These are phyloP conservation scores for Groenewaldozyma tartarivorans DNA, from an alignment of 805 yeast genomes.

Conservation along the genomic window DNA sequence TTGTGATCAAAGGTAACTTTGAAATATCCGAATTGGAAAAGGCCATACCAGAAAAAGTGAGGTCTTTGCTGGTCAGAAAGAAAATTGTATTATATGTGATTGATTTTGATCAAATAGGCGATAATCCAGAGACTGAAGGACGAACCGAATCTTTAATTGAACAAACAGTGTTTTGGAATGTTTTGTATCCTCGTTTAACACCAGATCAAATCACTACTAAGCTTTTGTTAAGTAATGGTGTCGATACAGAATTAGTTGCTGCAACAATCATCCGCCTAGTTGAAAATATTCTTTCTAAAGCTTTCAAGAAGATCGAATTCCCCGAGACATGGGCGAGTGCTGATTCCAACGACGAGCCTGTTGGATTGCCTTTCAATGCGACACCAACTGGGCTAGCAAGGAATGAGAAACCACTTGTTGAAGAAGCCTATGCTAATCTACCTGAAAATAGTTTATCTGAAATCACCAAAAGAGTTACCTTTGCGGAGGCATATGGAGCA, in stretches of 20 bases:
- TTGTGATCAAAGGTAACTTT: slow-evolving; percentile 33
- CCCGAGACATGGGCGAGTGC: slow-evolving; percentile 29
- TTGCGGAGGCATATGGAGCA: slow-evolving; percentile 68
- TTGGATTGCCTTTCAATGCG: slow-evolving; percentile 14
- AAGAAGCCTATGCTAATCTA: slow-evolving; percentile 22
- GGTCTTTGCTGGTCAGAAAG: slow-evolving; percentile 43
- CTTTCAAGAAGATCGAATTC: slow-evolving; percentile 28
- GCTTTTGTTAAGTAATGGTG: slow-evolving; percentile 71
- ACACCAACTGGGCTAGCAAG: slow-evolving; percentile 19
- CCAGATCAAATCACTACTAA: slow-evolving; percentile 59
- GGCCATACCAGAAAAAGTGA: slow-evolving; percentile 44
- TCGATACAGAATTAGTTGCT: slow-evolving; percentile 69
- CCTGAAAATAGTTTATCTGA: slow-evolving; percentile 40
- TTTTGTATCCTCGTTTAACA: slow-evolving; percentile 51
- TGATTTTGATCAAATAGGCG: slow-evolving; percentile 56
- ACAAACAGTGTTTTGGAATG: slow-evolving; percentile 75
- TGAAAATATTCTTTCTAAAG: slow-evolving; percentile 22
- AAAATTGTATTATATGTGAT: slow-evolving; percentile 44
- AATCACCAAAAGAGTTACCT: slow-evolving; percentile 61
- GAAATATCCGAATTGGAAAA: slow-evolving; percentile 38
- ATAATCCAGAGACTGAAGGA: slow-evolving; percentile 62
- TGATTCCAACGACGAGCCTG: background rate
- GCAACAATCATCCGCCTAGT: slow-evolving; percentile 37
- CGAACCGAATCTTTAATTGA: slow-evolving; percentile 64
- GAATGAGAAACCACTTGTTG: slow-evolving; percentile 11